A percentile compares a stretch with the other conserved stretches of the same genome.
These are phyloP conservation scores for Vanrija sp. DNA, from an alignment of 1,284 basidiomycete species.

Conservation along the genomic window DNA sequence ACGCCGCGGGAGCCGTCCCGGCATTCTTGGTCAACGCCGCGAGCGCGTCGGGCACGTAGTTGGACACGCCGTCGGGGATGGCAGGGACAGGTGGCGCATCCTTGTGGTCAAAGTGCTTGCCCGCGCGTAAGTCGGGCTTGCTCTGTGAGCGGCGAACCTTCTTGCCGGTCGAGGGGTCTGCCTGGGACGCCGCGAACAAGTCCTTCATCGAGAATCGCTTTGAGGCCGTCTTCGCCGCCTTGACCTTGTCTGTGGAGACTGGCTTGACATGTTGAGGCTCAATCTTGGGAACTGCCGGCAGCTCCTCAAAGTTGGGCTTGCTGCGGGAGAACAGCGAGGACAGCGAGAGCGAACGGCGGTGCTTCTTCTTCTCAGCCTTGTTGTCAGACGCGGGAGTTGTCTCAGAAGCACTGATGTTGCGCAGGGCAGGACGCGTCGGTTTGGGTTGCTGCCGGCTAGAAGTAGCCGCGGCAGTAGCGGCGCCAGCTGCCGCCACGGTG, in stretches of 20 bases:
- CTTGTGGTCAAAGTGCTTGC: neutral
- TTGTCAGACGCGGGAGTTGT: neutral
- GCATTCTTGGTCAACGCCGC: conserved; percentile 15
- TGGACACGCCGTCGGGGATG: neutral
- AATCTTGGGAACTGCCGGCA: neutral
- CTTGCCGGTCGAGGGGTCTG: neutral
- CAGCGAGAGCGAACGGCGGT: conserved; percentile 9
- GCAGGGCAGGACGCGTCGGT: neutral
- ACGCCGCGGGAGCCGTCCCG: neutral
- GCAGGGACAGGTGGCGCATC: neutral
- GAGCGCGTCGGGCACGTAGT: conserved; percentile 15
- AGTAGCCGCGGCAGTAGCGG: neutral
- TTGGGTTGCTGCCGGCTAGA: conserved; percentile 3
- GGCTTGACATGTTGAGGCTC: neutral
- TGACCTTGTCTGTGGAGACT: neutral
- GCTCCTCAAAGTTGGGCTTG: conserved; percentile 2
- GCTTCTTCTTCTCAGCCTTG: neutral
- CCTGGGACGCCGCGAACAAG: conserved; percentile 7
- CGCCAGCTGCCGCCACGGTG: neutral
- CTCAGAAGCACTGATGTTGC: no score
- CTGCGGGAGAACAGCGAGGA: conserved; percentile 12
- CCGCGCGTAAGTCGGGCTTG: conserved; percentile 12
- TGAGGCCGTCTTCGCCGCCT: conserved; percentile 4
- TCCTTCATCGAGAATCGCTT: conserved; percentile 13
- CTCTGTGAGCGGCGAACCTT: conserved; percentile 9